Evolutionary conservation across 768 basidiomycete species (phyloP).

Genomic region (Fistulinella prunicolor): DNA sequence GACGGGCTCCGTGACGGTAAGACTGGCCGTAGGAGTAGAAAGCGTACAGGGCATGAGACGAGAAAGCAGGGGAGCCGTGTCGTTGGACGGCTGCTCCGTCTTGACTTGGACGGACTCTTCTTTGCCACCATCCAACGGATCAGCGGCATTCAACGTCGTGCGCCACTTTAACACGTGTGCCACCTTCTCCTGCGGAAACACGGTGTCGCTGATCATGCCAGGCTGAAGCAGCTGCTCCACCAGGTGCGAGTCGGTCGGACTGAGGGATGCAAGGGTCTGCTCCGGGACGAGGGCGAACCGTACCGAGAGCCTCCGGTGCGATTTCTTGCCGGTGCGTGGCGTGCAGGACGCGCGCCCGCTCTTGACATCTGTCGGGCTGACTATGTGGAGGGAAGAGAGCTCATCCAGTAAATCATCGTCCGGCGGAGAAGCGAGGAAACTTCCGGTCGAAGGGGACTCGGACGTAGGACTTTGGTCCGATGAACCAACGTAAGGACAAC

Average conservation of each 20-base stretch:
- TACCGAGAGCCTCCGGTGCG: slow-evolving; percentile 29
- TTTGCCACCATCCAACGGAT: slow-evolving; percentile 28
- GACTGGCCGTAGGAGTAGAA: slow-evolving; percentile 43
- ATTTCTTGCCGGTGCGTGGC: slow-evolving; percentile 3
- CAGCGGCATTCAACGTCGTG: slow-evolving; percentile 34
- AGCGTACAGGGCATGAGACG: slow-evolving; percentile 58
- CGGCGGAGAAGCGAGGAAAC: background rate
- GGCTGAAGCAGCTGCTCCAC: slow-evolving; percentile 46
- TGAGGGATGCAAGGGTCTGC: slow-evolving; percentile 51
- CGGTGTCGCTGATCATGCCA: slow-evolving; percentile 34
- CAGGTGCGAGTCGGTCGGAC: slow-evolving; percentile 44
- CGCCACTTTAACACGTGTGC: slow-evolving; percentile 27
- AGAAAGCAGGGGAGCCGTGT: slow-evolving; percentile 16
- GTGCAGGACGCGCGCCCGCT: slow-evolving; percentile 1
- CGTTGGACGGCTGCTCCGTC: background rate
- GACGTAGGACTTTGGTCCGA: slow-evolving; percentile 7
- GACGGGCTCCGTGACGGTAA: slow-evolving; percentile 23
- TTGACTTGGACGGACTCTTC: slow-evolving; percentile 29
- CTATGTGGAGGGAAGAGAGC: slow-evolving; percentile 46
- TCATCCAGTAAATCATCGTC: slow-evolving; percentile 38
- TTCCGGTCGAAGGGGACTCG: slow-evolving; percentile 12
- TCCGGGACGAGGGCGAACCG: slow-evolving; percentile 31
- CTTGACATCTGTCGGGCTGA: slow-evolving; percentile 21
- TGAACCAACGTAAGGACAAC: slow-evolving; percentile 49
- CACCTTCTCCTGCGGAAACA: slow-evolving; percentile 27